phyloP scores from a whole-genome alignment of 352 stramenopile species.

The Albugo laibachii region DNA sequence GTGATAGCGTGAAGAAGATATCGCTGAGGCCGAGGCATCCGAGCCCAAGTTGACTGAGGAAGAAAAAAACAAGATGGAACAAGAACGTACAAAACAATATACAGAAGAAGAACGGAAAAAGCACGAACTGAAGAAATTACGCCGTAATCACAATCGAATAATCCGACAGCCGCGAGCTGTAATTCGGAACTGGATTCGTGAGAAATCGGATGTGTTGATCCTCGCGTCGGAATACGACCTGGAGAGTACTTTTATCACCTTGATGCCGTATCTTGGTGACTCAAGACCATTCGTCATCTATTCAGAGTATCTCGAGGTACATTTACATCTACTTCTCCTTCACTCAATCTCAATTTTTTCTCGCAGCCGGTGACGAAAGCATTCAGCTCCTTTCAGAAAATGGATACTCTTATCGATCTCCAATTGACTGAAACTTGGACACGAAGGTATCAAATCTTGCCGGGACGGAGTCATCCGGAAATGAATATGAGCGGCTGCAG shows the following conservation, averaged over 20 bases:
- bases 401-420: conserved; percentile 82
- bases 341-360: not conserved
- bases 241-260: conserved; percentile 50
- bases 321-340: not conserved
- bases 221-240: conserved; percentile 85
- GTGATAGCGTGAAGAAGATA: conserved; percentile 25
- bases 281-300: conserved; percentile 93
- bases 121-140: conserved; percentile 62
- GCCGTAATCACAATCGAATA: conserved; percentile 54
- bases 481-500: conserved; percentile 95
- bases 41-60: conserved; percentile 34
- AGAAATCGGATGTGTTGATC: conserved; percentile 70
- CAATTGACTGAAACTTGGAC: conserved; percentile 92
- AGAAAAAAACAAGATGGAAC: conserved; percentile 31
- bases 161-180: conserved; percentile 41
- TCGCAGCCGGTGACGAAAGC: conserved; percentile 75
- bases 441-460: conserved; percentile 87
- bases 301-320: conserved; percentile 81
- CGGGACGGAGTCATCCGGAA: conserved; percentile 85
- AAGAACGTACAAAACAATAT: conserved; percentile 67
- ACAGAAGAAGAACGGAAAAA: conserved; percentile 58
- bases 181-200: conserved; percentile 42
- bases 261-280: conserved; percentile 80
- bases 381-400: conserved; percentile 80
- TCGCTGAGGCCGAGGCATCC: conserved; percentile 18